phyloP scores from a whole-genome alignment of 148 eudicot genomes.

The Polygonum maritimum region DNA sequence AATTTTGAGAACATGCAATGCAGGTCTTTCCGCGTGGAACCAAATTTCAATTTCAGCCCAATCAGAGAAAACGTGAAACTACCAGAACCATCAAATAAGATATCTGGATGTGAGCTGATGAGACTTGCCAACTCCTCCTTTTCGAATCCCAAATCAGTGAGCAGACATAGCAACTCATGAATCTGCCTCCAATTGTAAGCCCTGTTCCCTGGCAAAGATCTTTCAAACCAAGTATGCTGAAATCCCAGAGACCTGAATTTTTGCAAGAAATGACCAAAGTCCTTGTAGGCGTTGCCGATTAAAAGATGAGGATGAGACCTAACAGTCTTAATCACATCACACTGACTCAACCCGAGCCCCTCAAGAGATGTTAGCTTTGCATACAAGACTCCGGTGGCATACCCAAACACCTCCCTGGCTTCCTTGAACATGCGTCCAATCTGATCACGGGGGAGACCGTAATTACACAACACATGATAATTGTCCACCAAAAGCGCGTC shows the following conservation, averaged over 20 bases:
- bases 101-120: slow-evolving; percentile 29
- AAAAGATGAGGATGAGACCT: neutral
- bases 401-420: slow-evolving; percentile 9
- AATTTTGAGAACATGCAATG: slow-evolving; percentile 31
- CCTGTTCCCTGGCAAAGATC: slow-evolving; percentile 25
- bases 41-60: slow-evolving; percentile 54
- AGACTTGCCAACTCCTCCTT: slow-evolving; percentile 27
- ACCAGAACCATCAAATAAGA: slow-evolving; percentile 55
- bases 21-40: slow-evolving; percentile 31
- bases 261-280: slow-evolving; percentile 14
- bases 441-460: neutral
- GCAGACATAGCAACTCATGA: slow-evolving; percentile 32
- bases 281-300: neutral
- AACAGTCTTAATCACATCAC: slow-evolving; percentile 2
- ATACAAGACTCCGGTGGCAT: neutral
- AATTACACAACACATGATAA: neutral
- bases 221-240: slow-evolving; percentile 41
- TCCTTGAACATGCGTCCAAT: slow-evolving; percentile 7
- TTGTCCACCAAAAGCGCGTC: neutral
- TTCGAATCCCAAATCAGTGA: slow-evolving; percentile 29
- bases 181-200: slow-evolving; percentile 51
- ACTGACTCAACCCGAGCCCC: neutral
- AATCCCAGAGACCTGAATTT: slow-evolving; percentile 32
- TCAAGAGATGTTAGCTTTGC: neutral
- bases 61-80: slow-evolving; percentile 26